phyloP scores from a whole-genome alignment of 1,139 yeast genomes.

The Candida tetrigidarum region DNA sequence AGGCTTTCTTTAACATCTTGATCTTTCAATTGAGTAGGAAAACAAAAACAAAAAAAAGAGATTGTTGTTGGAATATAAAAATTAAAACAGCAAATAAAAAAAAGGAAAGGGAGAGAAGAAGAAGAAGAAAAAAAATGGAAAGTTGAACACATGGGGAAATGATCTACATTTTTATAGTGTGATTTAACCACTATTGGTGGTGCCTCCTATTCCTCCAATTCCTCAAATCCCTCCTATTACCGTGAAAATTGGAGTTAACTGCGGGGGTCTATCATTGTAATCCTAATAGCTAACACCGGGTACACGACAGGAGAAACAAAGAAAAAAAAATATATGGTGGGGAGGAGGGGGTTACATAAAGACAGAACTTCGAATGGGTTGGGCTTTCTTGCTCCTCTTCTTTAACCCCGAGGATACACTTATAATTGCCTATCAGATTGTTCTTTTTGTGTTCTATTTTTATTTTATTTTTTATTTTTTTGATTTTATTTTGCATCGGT shows the following conservation, averaged over 20 bases:
- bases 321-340: not conserved
- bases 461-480: no score
- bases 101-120: not conserved
- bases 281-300: constrained; percentile 1
- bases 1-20: constrained; percentile 13
- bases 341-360: no score
- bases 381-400: not conserved
- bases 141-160: not conserved
- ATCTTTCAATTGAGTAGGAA: not conserved
- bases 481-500: no score
- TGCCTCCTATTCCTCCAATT: not conserved
- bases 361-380: no score
- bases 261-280: not conserved
- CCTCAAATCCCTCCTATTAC: not conserved
- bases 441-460: not conserved
- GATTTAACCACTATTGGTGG: not conserved
- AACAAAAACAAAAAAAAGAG: no score
- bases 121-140: not conserved
- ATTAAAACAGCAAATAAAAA: not conserved
- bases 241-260: not conserved
- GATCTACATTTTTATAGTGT: not conserved
- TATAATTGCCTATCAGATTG: not conserved
- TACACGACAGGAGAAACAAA: not conserved
- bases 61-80: not conserved
- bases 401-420: not conserved